Conservation (phyloP, 176 grass and related monocot species). For the Rhipidocladum racemiflorum region DNA sequence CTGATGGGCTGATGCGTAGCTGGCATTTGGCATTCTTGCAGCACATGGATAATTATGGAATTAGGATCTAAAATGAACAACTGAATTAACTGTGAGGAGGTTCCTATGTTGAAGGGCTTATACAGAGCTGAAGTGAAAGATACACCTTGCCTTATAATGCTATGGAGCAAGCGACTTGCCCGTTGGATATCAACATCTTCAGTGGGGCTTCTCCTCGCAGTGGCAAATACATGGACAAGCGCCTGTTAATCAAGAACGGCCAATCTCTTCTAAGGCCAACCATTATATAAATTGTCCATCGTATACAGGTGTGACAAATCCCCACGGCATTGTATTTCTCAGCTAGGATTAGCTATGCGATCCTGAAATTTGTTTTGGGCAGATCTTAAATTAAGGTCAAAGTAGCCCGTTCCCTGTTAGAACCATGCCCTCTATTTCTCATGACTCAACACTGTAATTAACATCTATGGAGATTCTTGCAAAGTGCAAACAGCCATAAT, state of each 20-base stretch:
- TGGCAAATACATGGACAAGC: background rate
- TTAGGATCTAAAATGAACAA: background rate
- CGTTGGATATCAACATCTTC: background rate
- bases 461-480: background rate
- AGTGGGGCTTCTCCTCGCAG: slow-evolving; percentile 16
- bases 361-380: slow-evolving; percentile 30
- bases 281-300: slow-evolving; percentile 34
- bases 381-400: slow-evolving; percentile 28
- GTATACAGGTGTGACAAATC: slow-evolving; percentile 36
- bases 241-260: background rate
- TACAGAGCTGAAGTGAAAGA: background rate
- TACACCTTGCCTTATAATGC: background rate
- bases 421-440: background rate
- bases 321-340: slow-evolving; percentile 32
- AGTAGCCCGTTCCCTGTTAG: background rate
- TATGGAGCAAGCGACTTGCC: background rate
- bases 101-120: background rate
- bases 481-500: background rate
- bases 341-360: slow-evolving; percentile 28
- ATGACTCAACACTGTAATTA: slow-evolving; percentile 38
- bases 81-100: background rate
- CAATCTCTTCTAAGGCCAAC: background rate
- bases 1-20: background rate
- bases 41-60: slow-evolving; percentile 4
- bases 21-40: slow-evolving; percentile 11